phyloP scores from a whole-genome alignment of 202 grass and related monocot genomes.

The Cymbopogon flexuosus region DNA sequence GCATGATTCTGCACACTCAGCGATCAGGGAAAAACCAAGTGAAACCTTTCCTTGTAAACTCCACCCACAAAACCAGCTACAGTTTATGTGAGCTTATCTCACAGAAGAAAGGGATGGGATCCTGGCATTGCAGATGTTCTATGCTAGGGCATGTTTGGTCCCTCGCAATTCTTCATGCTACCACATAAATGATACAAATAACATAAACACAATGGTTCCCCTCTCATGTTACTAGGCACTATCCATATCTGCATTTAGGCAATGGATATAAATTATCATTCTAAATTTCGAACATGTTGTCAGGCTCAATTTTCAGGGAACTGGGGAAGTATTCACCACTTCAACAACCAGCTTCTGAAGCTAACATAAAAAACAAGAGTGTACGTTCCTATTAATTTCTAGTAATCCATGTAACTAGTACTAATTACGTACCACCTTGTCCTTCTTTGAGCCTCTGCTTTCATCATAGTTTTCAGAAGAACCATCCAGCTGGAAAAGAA shows the following conservation, averaged over 20 bases:
- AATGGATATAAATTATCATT: background rate
- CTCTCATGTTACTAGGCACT: background rate
- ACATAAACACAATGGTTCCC: background rate
- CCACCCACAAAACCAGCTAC: background rate
- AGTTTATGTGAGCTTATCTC: background rate
- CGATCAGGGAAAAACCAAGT: background rate
- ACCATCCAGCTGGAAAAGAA: constrained; percentile 31
- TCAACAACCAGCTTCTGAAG: background rate
- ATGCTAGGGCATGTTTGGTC: background rate
- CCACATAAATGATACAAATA: background rate
- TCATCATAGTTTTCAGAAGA: background rate
- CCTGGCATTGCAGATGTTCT: background rate
- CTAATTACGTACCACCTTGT: constrained; percentile 17
- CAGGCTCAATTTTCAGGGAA: background rate
- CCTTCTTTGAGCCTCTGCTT: constrained; percentile 8
- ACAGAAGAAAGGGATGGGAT: background rate
- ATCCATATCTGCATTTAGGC: too few relatives aligned
- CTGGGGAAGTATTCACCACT: background rate
- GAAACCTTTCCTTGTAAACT: background rate
- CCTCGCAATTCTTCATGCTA: background rate
- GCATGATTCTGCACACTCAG: background rate
- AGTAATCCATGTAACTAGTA: background rate
- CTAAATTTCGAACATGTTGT: background rate
- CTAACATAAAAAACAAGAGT: background rate
- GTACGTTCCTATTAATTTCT: background rate